Percentiles rank a stretch among this genome's conserved stretches.
Conservation (phyloP, 2,329 filamentous ascomycete species). For the Botrytis medusae region DNA sequence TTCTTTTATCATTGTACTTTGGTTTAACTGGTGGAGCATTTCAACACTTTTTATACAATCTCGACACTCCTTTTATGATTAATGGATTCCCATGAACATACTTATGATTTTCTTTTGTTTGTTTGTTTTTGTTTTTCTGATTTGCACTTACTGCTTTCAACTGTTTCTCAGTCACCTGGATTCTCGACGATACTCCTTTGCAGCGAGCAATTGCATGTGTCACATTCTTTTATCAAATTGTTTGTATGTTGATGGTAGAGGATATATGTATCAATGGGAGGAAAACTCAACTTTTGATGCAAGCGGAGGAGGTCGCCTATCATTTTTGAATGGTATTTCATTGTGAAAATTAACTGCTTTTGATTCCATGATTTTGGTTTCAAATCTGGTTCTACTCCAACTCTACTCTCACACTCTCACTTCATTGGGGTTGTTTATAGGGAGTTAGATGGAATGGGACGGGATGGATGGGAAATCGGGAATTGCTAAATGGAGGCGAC, state of each 20-base stretch:
- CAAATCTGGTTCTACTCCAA: slow-evolving; percentile 1
- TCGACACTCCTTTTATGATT: slow-evolving; percentile 16
- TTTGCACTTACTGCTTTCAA: slow-evolving; percentile 1
- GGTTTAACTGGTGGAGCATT: slow-evolving; percentile 9
- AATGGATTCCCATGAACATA: slow-evolving; percentile 17
- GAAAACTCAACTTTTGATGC: neutral
- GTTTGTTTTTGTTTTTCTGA: neutral
- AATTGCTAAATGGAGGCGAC: neutral
- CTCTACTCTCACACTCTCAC: slow-evolving; percentile 15
- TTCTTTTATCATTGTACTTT: slow-evolving; percentile 12
- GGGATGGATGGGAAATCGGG: slow-evolving; percentile 1
- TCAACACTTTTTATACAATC: slow-evolving; percentile 1
- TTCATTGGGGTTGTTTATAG: slow-evolving; percentile 8
- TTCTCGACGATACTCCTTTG: slow-evolving; percentile 15
- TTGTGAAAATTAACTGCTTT: slow-evolving; percentile 2
- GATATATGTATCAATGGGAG: slow-evolving; percentile 15
- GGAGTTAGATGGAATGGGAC: slow-evolving; percentile 9
- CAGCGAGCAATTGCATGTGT: slow-evolving; percentile 8
- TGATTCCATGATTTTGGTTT: slow-evolving; percentile 3
- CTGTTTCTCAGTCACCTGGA: slow-evolving; percentile 5
- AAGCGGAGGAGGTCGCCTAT: neutral
- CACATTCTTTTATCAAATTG: neutral
- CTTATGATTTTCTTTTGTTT: slow-evolving; percentile 15
- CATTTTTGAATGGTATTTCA: slow-evolving; percentile 17
- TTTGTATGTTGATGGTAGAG: slow-evolving; percentile 6